Evolutionary conservation across 768 basidiomycete genomes (phyloP), one percentile per base, ranked within the genome.

Genomic region (Collybia nuda): DNA sequence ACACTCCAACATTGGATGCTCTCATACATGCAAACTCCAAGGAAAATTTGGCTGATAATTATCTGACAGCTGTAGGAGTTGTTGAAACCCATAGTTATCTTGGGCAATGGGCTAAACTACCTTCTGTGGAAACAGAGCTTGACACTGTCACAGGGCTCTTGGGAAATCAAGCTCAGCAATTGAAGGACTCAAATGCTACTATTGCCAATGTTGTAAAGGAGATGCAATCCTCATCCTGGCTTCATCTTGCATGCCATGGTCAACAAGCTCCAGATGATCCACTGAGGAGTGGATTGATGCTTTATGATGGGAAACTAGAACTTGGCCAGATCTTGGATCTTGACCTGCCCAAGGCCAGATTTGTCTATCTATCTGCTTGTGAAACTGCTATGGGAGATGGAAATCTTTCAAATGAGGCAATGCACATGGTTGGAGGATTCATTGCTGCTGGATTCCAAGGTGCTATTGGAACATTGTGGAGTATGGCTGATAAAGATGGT

Each of bases 321-420:
- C 5, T 58, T 12, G 28, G 60, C 45, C 42, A 23, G 21, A 54
- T 61, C 24, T 52, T 58, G 52, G 46, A 12, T 60, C 18, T 51
- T 6, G 17, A 53, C 50, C 35, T 61, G 51, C 39, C 50, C 8
- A n/a, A 50, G 53, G 50, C 58, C 35, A 50, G 52, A 37, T 55
- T 75, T 28, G 73, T 69, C 0, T 68, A 72, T 54, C 62, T 75
- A 7, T 72, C 71, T 1, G 72, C 73, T 1, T 75, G 74, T 48
- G 61, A 75, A 44, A 75, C 68, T 11, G 69, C 69, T 0, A 60
- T 48, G n/a, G 65, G 68, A 2, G 55, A 57, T n/a, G 44, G 56
- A 23, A 43, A 56, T 5, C 54, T 58, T 22, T 38, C 55, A 15
- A 55, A 61, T 14, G 45, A 56, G 43, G 42, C 59, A 0, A 56